Percentiles rank a stretch among this genome's conserved stretches.
Evolutionary conservation across 140 eudicot genomes (phyloP).

Genomic region (Flaveria floridana): DNA sequence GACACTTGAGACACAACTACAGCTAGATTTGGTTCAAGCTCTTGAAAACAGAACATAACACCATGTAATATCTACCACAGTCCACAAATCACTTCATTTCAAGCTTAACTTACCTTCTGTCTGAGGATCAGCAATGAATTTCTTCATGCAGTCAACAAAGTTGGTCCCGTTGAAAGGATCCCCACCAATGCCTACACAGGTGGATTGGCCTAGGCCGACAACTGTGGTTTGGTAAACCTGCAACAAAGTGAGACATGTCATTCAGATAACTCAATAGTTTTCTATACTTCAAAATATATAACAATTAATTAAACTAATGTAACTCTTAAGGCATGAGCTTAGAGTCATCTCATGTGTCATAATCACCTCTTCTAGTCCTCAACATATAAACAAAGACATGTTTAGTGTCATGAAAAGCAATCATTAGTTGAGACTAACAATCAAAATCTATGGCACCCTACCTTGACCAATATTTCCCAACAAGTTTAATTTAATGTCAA

Average conservation of each 20-base stretch:
- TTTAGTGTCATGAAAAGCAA: constrained; percentile 2
- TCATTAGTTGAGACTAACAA: background rate
- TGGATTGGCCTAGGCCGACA: constrained; percentile 96
- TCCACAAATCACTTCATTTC: background rate
- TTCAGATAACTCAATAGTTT: constrained; percentile 13
- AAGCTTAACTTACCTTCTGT: constrained; percentile 70
- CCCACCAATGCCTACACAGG: constrained; percentile 98
- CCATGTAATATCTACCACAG: background rate
- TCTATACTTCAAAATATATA: background rate
- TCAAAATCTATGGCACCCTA: background rate
- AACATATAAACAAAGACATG: background rate
- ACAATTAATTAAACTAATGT: background rate
- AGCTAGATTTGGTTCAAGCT: background rate
- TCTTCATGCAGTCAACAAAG: constrained; percentile 90
- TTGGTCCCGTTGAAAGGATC: constrained; percentile 99
- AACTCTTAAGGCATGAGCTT: background rate
- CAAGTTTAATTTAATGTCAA: background rate
- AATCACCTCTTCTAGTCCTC: constrained; percentile 11
- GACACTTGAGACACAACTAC: background rate
- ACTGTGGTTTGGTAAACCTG: constrained; percentile 99
- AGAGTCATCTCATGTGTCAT: constrained; percentile 18
- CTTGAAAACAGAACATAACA: background rate
- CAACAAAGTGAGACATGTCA: background rate
- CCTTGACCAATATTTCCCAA: background rate
- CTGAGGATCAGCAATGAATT: constrained; percentile 96